A percentile compares a stretch with the other conserved stretches of the same genome.
phyloP scores from a whole-genome alignment of 306 rosid species.

The Pterocarpus macrocarpus region DNA sequence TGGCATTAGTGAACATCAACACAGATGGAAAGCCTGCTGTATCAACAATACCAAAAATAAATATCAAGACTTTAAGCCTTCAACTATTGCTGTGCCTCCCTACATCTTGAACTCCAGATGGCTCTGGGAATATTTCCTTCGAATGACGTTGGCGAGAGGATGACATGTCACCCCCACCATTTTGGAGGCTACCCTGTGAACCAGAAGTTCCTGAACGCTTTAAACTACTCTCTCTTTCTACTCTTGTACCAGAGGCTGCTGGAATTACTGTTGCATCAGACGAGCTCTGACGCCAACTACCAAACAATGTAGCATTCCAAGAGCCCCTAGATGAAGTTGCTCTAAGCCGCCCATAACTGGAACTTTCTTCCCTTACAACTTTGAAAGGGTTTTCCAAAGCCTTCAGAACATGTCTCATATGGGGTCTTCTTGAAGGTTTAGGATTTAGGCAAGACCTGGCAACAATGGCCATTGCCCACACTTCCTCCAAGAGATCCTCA shows the following conservation, averaged over 20 bases:
- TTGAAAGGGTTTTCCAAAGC: constrained; percentile 94
- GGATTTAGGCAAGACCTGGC: constrained; percentile 96
- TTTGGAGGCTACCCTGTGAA: constrained; percentile 73
- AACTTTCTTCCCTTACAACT: constrained; percentile 91
- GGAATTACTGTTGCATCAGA: constrained; percentile 70
- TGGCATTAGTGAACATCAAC: constrained; percentile 51
- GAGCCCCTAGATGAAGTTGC: constrained; percentile 89
- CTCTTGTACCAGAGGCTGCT: constrained; percentile 60
- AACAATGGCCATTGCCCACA: constrained; percentile 96
- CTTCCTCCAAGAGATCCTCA: constrained; percentile 95
- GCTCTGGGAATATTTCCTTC: constrained; percentile 86
- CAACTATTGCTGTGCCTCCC: constrained; percentile 54
- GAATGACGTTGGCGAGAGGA: constrained; percentile 74
- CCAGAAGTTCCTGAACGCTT: constrained; percentile 79
- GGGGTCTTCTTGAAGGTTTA: constrained; percentile 89
- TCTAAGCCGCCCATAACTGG: constrained; percentile 76
- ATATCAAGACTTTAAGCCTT: constrained; percentile 43
- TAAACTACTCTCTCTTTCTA: constrained; percentile 70
- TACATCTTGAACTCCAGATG: constrained; percentile 61
- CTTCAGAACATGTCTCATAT: constrained; percentile 81
- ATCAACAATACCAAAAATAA: constrained; percentile 67
- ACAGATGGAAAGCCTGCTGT: constrained; percentile 46
- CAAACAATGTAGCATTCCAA: constrained; percentile 90
- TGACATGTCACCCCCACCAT: constrained; percentile 66
- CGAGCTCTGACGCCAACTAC: constrained; percentile 92